These are phyloP conservation scores for Geotrichum aggregatum DNA, from an alignment of 1,139 yeast genomes.

Conservation along the genomic window DNA sequence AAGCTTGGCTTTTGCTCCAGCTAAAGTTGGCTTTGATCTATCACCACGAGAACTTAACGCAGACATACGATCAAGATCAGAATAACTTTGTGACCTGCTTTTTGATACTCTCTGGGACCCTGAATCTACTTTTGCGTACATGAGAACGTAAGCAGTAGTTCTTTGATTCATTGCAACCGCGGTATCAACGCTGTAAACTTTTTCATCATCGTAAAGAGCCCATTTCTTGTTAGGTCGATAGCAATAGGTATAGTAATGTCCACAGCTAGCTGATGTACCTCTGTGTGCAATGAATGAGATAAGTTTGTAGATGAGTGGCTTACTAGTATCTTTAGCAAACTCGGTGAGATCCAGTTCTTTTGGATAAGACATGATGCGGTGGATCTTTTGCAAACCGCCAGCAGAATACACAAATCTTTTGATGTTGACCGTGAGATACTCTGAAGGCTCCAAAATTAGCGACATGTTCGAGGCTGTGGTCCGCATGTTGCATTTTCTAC, in stretches of 20 bases:
- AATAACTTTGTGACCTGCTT: too few relatives aligned
- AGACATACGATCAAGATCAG: too few relatives aligned
- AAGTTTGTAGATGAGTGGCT: constrained; percentile 65
- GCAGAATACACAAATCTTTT: constrained; percentile 61
- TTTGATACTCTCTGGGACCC: too few relatives aligned
- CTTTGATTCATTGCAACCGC: neutral
- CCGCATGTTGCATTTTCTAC: constrained; percentile 75
- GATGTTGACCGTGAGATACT: constrained; percentile 75
- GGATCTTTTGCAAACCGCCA: constrained; percentile 50
- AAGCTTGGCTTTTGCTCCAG: too few relatives aligned
- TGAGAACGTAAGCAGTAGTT: neutral
- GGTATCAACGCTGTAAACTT: neutral
- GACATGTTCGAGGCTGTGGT: constrained; percentile 74
- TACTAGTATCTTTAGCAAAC: constrained; percentile 38
- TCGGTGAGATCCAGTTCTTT: constrained; percentile 66
- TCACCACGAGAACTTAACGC: too few relatives aligned
- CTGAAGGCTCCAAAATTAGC: constrained; percentile 76
- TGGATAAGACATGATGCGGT: constrained; percentile 78
- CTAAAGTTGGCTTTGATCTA: too few relatives aligned
- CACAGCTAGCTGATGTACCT: constrained; percentile 87
- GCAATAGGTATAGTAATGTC: constrained; percentile 88
- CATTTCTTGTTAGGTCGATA: constrained; percentile 64
- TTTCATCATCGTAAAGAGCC: constrained; percentile 4
- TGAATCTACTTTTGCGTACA: neutral
- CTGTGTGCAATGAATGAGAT: constrained; percentile 85